Base-by-base conservation (phyloP, 1,284 basidiomycete species). In the Termitomyces sp. region DNA sequence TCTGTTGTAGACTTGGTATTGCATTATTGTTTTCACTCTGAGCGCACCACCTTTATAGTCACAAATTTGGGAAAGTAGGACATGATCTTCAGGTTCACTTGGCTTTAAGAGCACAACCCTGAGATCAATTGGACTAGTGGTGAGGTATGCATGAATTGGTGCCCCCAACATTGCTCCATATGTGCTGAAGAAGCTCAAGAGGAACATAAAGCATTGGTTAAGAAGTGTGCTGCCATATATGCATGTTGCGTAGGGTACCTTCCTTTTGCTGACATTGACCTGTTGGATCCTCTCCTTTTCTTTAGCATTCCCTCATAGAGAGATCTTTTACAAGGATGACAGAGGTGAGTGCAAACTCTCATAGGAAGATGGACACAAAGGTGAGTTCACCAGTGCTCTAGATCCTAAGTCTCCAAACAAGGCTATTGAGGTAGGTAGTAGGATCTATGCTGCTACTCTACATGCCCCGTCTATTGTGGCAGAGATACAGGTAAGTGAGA, bases 51-150 rank as follows among this genome's bases (percentile, higher is more conserved):
- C 5, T 64, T 68, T 54, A 55, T 57, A 10, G 57, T 68, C 1
- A 64, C 62, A 2, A 13, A 56, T 19, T 48, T 66, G 0, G 66
- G 66, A 0, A 59, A 60, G 10, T 49, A 60, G 7, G 46, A 62
- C 13, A 48, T 63, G 8, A 63, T 69, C 21, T 42, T 68, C 9
- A 63, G 66, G 2, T 57, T 55, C 28, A 54, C 58, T 1, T 69
- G 67, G 67, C 59, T 68, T 1, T n/a, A 35, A 3, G 33, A 63
- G 16, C 61, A 66, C 48, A 68, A 68, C 40, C 66, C 64, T 0
- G 54, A 62, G 16, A 62, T 69, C 18, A 35, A 69, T 37, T 69
- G 64, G 62, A 26, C 53, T 8, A 61, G 51, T 6, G 52, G 54
- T 13, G 44, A 61, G 21, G 53, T 68, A 1, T 57, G 31, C 10